Evolutionary conservation across 2,329 filamentous ascomycete species (phyloP).

Genomic region (Alternaria longipes): DNA sequence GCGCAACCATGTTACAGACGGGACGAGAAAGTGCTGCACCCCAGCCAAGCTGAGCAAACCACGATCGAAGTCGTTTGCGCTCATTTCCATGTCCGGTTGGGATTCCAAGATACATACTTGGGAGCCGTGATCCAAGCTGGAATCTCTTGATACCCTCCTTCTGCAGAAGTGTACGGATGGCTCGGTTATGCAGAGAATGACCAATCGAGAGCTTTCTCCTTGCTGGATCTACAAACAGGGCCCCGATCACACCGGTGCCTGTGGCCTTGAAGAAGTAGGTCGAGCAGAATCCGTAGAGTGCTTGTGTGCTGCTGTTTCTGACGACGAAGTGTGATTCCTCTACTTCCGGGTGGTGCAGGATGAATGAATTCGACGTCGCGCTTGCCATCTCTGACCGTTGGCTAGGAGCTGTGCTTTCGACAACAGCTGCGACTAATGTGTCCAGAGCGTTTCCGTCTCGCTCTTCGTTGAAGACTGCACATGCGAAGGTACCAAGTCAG

Average conservation of each 20-base stretch:
- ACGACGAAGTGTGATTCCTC: constrained; percentile 91
- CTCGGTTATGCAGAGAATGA: constrained; percentile 85
- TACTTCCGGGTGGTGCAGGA: constrained; percentile 74
- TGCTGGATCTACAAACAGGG: constrained; percentile 87
- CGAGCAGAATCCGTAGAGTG: constrained; percentile 89
- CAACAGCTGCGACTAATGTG: constrained; percentile 75
- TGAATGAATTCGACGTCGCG: constrained; percentile 77
- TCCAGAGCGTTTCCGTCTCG: constrained; percentile 78
- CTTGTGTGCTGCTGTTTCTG: constrained; percentile 89
- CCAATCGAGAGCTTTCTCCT: constrained; percentile 91
- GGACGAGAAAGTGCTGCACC: constrained; percentile 72
- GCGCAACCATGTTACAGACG: constrained; percentile 76
- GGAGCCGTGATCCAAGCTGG: constrained; percentile 82
- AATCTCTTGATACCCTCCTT: constrained; percentile 78
- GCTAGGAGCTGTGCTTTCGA: constrained; percentile 71
- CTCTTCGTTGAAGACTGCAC: constrained; percentile 80
- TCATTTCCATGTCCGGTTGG: constrained; percentile 72
- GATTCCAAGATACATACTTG: constrained; percentile 86
- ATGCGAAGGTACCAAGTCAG: neutral
- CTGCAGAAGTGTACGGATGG: constrained; percentile 77
- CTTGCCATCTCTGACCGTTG: constrained; percentile 74
- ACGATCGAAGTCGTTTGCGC: constrained; percentile 70
- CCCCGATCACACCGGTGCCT: constrained; percentile 78
- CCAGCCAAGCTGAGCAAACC: constrained; percentile 93
- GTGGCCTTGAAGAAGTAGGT: constrained; percentile 81